These are phyloP conservation scores for Crithidia brevicula DNA, from an alignment of 208 protist genomes.

Conservation along the genomic window DNA sequence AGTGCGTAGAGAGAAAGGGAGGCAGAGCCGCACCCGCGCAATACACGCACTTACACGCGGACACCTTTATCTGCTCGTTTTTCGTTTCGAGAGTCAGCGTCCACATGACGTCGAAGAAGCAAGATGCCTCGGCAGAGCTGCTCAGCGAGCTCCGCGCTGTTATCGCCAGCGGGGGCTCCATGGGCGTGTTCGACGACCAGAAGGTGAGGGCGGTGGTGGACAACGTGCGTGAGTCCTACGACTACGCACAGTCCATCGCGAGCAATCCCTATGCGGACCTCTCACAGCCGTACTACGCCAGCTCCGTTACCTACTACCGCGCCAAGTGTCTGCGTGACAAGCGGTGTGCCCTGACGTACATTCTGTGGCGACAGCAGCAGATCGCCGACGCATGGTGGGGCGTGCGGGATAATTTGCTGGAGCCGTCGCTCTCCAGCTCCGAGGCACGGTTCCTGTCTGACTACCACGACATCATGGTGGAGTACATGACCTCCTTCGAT, in stretches of 20 bases:
- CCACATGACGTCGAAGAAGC: conserved; percentile 28
- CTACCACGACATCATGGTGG: conserved; percentile 82
- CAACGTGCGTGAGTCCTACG: conserved; percentile 57
- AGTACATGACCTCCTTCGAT: conserved; percentile 91
- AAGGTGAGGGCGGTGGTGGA: conserved; percentile 73
- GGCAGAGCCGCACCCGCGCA: too few relatives aligned
- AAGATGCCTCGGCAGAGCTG: conserved; percentile 74
- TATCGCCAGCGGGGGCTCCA: conserved; percentile 58
- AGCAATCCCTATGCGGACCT: conserved; percentile 77
- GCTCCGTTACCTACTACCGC: conserved; percentile 70
- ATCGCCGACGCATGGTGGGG: conserved; percentile 79
- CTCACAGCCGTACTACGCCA: conserved; percentile 77
- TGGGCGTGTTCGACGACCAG: conserved; percentile 71
- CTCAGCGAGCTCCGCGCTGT: conserved; percentile 85
- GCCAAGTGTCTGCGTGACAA: conserved; percentile 83
- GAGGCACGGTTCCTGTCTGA: conserved; percentile 74
- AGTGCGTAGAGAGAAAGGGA: too few relatives aligned
- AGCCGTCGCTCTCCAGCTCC: conserved; percentile 45
- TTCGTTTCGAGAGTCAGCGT: too few relatives aligned
- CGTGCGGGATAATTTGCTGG: conserved; percentile 69
- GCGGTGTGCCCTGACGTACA: conserved; percentile 78
- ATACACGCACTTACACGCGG: not conserved
- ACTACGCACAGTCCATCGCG: conserved; percentile 54
- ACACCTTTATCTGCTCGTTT: too few relatives aligned
- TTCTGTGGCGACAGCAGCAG: conserved; percentile 74